phyloP scores from a whole-genome alignment of 345 rosid species.

The Salix dunnii region DNA sequence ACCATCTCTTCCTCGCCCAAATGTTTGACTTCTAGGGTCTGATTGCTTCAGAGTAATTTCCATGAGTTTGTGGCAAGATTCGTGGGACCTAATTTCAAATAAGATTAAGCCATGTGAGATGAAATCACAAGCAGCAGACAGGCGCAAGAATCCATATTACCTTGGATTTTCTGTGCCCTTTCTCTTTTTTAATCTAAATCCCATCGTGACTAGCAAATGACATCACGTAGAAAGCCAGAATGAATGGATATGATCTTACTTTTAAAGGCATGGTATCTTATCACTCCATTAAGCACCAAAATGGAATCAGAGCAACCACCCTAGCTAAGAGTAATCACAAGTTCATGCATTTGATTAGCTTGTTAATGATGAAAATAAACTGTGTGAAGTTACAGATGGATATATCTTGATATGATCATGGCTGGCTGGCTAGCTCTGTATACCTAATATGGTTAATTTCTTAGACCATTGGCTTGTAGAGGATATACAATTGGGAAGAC shows the following conservation, averaged over 20 bases:
- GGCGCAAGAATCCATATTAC: neutral
- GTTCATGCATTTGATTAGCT: neutral
- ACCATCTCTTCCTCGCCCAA: neutral
- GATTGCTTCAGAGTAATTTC: neutral
- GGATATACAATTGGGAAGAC: neutral
- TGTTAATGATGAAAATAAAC: neutral
- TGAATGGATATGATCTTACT: neutral
- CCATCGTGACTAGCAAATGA: neutral
- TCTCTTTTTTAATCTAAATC: neutral
- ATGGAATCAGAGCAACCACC: no score
- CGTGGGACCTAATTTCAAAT: neutral
- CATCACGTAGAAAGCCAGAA: neutral
- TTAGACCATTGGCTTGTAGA: neutral
- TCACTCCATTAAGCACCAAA: no score
- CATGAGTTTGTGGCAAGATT: neutral
- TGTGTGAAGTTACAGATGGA: neutral
- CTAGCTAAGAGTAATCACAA: no score
- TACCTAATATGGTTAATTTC: no score
- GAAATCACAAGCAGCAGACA: neutral
- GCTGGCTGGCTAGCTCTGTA: neutral
- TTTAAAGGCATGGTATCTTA: no score
- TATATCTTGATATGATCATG: neutral
- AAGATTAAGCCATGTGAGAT: neutral
- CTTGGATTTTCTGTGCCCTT: neutral
- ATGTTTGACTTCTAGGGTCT: neutral